Evolutionary conservation across 2,329 filamentous ascomycete genomes (phyloP), one percentile per base, ranked within the genome.

Genomic region (Purpureocillium lavendulum): DNA sequence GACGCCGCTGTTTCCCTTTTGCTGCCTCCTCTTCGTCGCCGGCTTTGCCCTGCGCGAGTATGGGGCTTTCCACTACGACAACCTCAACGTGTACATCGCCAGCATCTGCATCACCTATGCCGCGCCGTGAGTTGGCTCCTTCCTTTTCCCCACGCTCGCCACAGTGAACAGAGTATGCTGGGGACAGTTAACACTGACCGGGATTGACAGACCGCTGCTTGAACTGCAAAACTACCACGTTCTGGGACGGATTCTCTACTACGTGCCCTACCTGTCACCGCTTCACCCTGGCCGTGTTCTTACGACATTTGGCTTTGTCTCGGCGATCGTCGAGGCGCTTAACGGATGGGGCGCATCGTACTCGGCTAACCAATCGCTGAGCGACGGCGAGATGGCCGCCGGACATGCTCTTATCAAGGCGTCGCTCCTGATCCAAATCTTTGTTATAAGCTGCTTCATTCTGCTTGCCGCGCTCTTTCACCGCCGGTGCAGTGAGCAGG

Each of bases 171-270:
- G n/a, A n/a, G n/a, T n/a, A n/a, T n/a, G n/a, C n/a, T n/a, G n/a
- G n/a, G n/a, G n/a, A n/a, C n/a, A n/a, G n/a, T n/a, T n/a, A n/a
- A n/a, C n/a, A n/a, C n/a, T n/a, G n/a, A n/a, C n/a, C n/a, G n/a
- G n/a, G 21, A 26, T 10, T 26, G 21, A 18, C 10, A 33, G 32
- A 11, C 16, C 32, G 11, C 15, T 21, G 15, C 32, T 33, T 7
- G 32, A 33, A 18, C 15, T 33, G 11, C 32, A 21, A 33, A 21
- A 81, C 50, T 82, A 81, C 55, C 70, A 77, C 48, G 68, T 80
- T 40, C 69, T 82, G 17, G 71, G 71, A 2, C 69, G 76, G 4
- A 64, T 78, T 11, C 63, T 82, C 15, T 74, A 73, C 54, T 73
- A 56, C 36, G 64, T 77, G 3, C 77, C 77, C 0, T 75, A 79